Evolutionary conservation across 768 basidiomycete genomes (phyloP).

Genomic region (Pleurotus tuoliensis): DNA sequence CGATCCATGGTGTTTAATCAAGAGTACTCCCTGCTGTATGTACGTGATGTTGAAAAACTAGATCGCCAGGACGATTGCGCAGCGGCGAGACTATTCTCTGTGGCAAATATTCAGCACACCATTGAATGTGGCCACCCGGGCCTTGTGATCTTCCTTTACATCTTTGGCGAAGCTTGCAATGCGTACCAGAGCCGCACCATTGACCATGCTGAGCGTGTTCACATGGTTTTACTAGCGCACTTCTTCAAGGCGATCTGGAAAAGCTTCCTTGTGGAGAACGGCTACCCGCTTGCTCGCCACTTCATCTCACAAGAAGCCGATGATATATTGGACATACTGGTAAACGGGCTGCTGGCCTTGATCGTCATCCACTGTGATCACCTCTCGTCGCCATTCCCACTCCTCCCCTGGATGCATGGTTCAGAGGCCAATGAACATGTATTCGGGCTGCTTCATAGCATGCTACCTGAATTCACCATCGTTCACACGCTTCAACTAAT

Average conservation of each 20-base stretch:
- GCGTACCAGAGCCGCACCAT: constrained; percentile 24
- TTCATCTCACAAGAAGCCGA: not conserved
- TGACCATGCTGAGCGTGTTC: constrained; percentile 12
- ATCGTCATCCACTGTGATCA: not conserved
- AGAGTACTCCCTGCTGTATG: constrained; percentile 18
- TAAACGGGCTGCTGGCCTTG: not conserved
- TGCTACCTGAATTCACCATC: constrained; percentile 14
- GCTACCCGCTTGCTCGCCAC: not conserved
- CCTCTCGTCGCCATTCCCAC: constrained; percentile 6
- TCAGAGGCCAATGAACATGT: constrained; percentile 20
- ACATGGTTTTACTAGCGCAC: constrained; percentile 13
- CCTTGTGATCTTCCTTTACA: constrained; percentile 23
- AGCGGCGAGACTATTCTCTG: constrained; percentile 28
- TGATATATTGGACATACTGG: not conserved
- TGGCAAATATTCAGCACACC: constrained; percentile 17
- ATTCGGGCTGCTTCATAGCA: constrained; percentile 13
- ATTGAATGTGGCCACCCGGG: constrained; percentile 12
- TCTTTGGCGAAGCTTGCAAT: constrained; percentile 24
- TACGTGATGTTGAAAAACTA: constrained; percentile 26
- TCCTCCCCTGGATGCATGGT: constrained; percentile 23
- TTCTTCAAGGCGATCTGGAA: not conserved
- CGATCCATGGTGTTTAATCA: constrained; percentile 13
- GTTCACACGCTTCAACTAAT: constrained; percentile 15
- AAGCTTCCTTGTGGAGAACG: not conserved
- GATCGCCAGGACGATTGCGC: constrained; percentile 35